Evolutionary conservation across 169 alveolate genomes (phyloP).

Genomic region (Perkinsus olseni): DNA sequence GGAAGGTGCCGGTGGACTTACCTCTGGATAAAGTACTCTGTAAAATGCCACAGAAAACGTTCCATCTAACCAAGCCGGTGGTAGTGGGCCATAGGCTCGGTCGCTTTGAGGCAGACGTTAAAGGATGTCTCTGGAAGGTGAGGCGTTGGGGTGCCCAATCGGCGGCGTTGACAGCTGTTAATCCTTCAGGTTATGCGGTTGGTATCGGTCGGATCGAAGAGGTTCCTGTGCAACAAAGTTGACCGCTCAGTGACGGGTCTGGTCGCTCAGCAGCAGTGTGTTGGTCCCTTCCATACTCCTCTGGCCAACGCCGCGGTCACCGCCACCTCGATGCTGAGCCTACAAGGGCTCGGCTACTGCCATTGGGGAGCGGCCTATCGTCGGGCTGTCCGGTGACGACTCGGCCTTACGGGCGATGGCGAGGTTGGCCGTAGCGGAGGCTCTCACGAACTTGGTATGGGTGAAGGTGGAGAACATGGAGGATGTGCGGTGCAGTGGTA

Average conservation of each 20-base stretch:
- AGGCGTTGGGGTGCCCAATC: not conserved
- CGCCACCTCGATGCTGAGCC: constrained; percentile 15
- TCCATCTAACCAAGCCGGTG: not conserved
- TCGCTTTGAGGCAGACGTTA: not conserved
- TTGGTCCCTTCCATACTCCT: constrained; percentile 15
- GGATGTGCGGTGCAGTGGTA: constrained; percentile 23
- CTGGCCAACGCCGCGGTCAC: constrained; percentile 33
- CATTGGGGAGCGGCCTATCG: constrained; percentile 43
- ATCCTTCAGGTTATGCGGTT: constrained; percentile 18
- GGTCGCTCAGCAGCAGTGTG: constrained; percentile 42
- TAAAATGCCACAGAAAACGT: constrained; percentile 38
- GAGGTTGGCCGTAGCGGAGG: constrained; percentile 35
- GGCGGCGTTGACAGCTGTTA: not conserved
- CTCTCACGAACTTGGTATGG: constrained; percentile 34
- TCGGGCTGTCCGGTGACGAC: constrained; percentile 25
- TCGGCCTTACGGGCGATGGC: constrained; percentile 22
- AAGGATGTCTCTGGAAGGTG: not conserved
- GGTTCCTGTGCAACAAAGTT: constrained; percentile 36
- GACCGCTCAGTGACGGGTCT: constrained; percentile 43
- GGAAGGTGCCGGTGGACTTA: constrained; percentile 23
- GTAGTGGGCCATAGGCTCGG: not conserved
- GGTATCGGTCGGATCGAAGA: constrained; percentile 35
- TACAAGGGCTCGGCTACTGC: constrained; percentile 29
- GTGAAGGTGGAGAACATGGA: constrained; percentile 7
- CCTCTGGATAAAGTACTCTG: constrained; percentile 38